Conservation (phyloP, 2,329 filamentous ascomycete species). For the Herpotrichia juniperi region DNA sequence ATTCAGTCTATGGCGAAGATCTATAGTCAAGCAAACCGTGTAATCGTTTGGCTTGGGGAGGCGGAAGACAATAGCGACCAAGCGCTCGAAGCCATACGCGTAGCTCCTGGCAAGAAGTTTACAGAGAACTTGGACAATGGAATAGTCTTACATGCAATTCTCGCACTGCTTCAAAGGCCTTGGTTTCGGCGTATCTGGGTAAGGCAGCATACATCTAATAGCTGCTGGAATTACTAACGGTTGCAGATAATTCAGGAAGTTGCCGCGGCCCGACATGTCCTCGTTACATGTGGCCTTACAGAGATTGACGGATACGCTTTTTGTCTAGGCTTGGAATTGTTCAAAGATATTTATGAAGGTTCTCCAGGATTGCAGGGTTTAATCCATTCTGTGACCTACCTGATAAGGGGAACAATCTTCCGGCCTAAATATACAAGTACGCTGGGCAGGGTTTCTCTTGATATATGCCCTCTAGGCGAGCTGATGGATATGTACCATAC, state of each 20-base stretch:
- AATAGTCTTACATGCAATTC: slow-evolving; percentile 14
- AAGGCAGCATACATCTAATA: slow-evolving; percentile 3
- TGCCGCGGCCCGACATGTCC: slow-evolving; percentile 22
- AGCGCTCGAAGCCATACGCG: slow-evolving; percentile 17
- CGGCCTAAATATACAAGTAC: slow-evolving; percentile 10
- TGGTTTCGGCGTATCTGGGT: slow-evolving; percentile 29
- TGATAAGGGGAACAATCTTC: slow-evolving; percentile 23
- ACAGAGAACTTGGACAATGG: slow-evolving; percentile 3
- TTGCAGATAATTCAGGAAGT: slow-evolving; percentile 24
- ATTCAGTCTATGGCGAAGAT: slow-evolving; percentile 12
- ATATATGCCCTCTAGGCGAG: slow-evolving; percentile 19
- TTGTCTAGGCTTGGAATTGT: slow-evolving; percentile 18
- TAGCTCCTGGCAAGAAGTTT: slow-evolving; percentile 9
- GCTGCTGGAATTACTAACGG: slow-evolving; percentile 10
- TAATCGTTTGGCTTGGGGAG: slow-evolving; percentile 14
- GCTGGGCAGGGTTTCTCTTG: slow-evolving; percentile 10
- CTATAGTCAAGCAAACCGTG: slow-evolving; percentile 8
- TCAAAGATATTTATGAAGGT: slow-evolving; percentile 7
- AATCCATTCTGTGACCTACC: slow-evolving; percentile 17
- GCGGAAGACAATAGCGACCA: slow-evolving; percentile 8
- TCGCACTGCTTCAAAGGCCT: slow-evolving; percentile 17
- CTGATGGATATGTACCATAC: slow-evolving; percentile 23
- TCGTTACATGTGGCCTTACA: slow-evolving; percentile 15
- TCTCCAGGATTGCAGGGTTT: slow-evolving; percentile 13
- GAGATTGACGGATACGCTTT: slow-evolving; percentile 23